Percentiles rank a stretch among this genome's conserved stretches.
These are phyloP conservation scores for Arthroderma sp. DNA, from an alignment of 2,329 filamentous ascomycete species.

Conservation along the genomic window DNA sequence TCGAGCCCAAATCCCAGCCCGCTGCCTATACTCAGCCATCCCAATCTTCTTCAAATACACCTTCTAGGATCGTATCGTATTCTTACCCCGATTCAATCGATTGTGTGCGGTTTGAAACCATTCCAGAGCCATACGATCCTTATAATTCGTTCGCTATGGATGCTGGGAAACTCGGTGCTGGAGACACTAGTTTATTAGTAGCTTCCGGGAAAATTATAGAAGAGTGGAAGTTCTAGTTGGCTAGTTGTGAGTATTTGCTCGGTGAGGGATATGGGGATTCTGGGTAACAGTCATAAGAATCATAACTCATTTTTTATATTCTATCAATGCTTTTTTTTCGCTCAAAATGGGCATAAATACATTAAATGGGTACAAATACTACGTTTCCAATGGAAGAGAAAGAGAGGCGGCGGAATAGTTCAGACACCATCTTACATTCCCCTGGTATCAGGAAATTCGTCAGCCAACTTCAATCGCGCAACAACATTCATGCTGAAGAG, in stretches of 20 bases:
- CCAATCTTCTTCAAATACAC: constrained; percentile 12
- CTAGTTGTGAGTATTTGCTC: too few relatives aligned
- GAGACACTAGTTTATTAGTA: constrained; percentile 23
- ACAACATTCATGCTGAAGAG: constrained; percentile 98
- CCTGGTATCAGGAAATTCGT: constrained; percentile 62
- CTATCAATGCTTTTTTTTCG: too few relatives aligned
- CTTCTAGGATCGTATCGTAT: neutral
- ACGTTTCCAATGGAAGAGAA: too few relatives aligned
- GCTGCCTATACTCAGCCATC: neutral
- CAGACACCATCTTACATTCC: constrained; percentile 16
- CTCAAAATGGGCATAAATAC: too few relatives aligned
- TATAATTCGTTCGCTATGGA: neutral
- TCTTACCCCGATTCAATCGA: constrained; percentile 16
- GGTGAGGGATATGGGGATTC: too few relatives aligned
- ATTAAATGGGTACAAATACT: too few relatives aligned
- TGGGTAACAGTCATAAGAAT: too few relatives aligned
- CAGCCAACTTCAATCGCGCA: constrained; percentile 75
- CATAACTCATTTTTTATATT: too few relatives aligned
- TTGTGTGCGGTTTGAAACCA: constrained; percentile 22
- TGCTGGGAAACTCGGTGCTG: constrained; percentile 14
- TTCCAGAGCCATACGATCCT: constrained; percentile 4
- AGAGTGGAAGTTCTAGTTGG: constrained; percentile 18
- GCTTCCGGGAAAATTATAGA: constrained; percentile 20
- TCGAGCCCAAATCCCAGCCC: constrained; percentile 7
- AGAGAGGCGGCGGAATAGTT: too few relatives aligned